These are phyloP conservation scores for Dendrobium chrysotoxum DNA, from an alignment of 106 monocot species.

Conservation along the genomic window DNA sequence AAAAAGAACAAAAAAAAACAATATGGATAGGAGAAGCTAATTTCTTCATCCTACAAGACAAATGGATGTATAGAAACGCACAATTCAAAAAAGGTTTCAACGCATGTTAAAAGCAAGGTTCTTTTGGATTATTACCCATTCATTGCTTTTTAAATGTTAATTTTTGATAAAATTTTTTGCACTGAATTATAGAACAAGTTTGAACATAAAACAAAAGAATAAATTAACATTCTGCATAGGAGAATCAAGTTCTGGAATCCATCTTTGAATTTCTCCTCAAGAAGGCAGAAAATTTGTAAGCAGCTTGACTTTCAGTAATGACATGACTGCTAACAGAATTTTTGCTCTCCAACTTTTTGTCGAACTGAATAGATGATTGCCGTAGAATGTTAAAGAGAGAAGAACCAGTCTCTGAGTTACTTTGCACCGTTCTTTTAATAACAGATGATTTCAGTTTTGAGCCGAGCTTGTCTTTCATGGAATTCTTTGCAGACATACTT, in stretches of 20 bases:
- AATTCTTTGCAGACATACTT: constrained; percentile 13
- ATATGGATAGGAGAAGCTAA: too few relatives aligned
- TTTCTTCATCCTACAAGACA: too few relatives aligned
- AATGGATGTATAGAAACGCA: too few relatives aligned
- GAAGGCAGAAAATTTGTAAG: constrained; percentile 57
- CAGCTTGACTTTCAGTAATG: constrained; percentile 39
- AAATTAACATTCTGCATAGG: not conserved
- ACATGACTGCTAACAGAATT: not conserved
- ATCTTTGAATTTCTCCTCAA: constrained; percentile 27
- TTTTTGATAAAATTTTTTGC: too few relatives aligned
- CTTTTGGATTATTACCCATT: too few relatives aligned
- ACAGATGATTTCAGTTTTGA: constrained; percentile 35
- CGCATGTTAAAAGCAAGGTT: too few relatives aligned
- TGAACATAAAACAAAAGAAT: not conserved
- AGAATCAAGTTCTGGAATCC: constrained; percentile 18
- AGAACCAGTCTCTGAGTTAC: constrained; percentile 12
- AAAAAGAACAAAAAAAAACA: too few relatives aligned
- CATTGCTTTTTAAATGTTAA: too few relatives aligned
- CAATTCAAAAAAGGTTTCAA: too few relatives aligned
- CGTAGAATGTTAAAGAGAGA: constrained; percentile 72
- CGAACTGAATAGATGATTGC: constrained; percentile 44
- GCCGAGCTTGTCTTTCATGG: constrained; percentile 22
- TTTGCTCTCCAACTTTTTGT: constrained; percentile 13
- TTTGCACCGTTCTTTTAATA: constrained; percentile 13
- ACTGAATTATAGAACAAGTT: too few relatives aligned